These are phyloP conservation scores for Dothideomycetes sp. DNA, from an alignment of 2,329 filamentous ascomycete genomes.

Conservation along the genomic window DNA sequence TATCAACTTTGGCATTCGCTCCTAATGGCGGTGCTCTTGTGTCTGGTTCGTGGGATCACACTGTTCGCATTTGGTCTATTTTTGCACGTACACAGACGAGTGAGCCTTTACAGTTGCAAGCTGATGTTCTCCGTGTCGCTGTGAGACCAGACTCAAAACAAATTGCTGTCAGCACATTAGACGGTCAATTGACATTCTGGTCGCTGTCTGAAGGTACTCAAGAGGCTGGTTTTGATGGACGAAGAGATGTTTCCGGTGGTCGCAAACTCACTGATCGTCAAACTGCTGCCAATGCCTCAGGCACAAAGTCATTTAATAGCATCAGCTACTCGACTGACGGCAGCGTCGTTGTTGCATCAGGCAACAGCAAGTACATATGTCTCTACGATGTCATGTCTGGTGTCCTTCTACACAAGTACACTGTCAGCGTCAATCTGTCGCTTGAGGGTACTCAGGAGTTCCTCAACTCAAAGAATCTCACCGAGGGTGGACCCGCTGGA, in stretches of 20 bases:
- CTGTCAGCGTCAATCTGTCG: slow-evolving; percentile 90
- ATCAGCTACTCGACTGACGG: slow-evolving; percentile 91
- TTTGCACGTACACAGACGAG: slow-evolving; percentile 91
- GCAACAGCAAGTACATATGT: slow-evolving; percentile 98
- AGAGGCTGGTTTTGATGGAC: slow-evolving; percentile 75
- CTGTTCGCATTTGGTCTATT: slow-evolving; percentile 91
- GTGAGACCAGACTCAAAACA: slow-evolving; percentile 86
- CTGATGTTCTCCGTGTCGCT: slow-evolving; percentile 79
- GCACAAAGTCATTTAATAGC: slow-evolving; percentile 81
- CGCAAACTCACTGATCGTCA: slow-evolving; percentile 79
- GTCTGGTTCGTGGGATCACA: slow-evolving; percentile 94
- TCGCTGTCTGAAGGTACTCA: slow-evolving; percentile 80
- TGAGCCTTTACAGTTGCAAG: slow-evolving; percentile 83
- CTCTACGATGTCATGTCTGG: slow-evolving; percentile 91
- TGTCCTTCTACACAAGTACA: slow-evolving; percentile 87
- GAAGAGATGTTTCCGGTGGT: slow-evolving; percentile 85
- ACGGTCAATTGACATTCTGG: slow-evolving; percentile 95
- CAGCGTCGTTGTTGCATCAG: slow-evolving; percentile 77
- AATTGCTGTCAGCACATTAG: slow-evolving; percentile 81
- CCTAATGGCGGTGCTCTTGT: slow-evolving; percentile 76
- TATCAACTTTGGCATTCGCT: slow-evolving; percentile 80
- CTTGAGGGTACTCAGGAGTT: slow-evolving; percentile 95
- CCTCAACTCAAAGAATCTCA: slow-evolving; percentile 83
- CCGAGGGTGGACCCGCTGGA: slow-evolving; percentile 75
- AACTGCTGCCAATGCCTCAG: slow-evolving; percentile 81